Evolutionary conservation across 495 filamentous ascomycete genomes (phyloP).

Genomic region (Neurospora africana): DNA sequence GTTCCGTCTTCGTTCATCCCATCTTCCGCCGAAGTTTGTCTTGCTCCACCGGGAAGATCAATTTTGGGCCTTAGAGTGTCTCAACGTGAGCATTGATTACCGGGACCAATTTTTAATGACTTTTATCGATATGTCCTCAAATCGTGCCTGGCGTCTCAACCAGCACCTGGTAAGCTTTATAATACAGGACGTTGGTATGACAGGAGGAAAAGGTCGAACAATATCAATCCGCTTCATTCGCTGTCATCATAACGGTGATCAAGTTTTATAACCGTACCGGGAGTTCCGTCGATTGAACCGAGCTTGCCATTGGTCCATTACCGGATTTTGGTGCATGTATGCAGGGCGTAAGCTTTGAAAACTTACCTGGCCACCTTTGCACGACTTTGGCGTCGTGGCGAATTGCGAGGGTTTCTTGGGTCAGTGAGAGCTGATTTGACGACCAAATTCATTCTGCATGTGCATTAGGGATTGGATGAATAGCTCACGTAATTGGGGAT

Average conservation of each 20-base stretch:
- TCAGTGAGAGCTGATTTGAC: neutral
- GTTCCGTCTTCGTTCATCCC: neutral
- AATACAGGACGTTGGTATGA: neutral
- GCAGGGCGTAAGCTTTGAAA: neutral
- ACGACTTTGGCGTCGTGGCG: neutral
- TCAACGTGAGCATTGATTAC: neutral
- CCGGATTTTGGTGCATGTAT: neutral
- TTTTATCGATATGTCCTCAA: neutral
- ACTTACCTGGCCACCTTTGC: neutral
- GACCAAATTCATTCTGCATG: neutral
- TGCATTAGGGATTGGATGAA: neutral
- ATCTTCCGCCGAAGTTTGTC: neutral
- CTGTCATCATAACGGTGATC: neutral
- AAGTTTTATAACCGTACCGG: neutral
- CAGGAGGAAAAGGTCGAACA: neutral
- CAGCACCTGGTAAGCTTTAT: neutral
- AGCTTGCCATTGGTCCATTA: neutral
- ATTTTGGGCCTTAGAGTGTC: neutral
- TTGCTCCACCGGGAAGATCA: neutral
- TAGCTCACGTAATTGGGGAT: neutral
- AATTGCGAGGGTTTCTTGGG: neutral
- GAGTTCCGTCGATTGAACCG: neutral
- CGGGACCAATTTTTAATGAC: neutral
- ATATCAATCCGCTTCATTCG: neutral
- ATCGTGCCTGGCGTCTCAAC: neutral